Base-by-base conservation (phyloP, 345 rosid genomes). In the Linum lewisii region DNA sequence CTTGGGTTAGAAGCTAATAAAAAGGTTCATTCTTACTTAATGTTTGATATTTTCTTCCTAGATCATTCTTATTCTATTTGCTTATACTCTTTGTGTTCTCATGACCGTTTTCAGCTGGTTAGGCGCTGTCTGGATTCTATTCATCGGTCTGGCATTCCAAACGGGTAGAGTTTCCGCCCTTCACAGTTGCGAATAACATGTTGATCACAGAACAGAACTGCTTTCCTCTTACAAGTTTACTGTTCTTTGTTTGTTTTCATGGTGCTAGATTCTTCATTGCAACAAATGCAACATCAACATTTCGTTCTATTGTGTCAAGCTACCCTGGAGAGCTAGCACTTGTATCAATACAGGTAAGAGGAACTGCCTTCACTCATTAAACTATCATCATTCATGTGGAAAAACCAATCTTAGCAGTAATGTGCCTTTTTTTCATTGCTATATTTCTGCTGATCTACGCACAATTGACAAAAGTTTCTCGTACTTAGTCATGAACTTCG, bases 1-100 rank as follows among this genome's bases (percentile, higher is more conserved):
- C 92, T 85, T 54, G 92, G 88, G 62, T 36, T 82, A 25, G 88
- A 85, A 78, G 77, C 75, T 13, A 82, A 85, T 59, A 75, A 65
- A 64, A 85, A 81, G 88, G 92, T 82, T 25, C 55, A 37, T 45
- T 60, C 66, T 58, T 57, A 19, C 52, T 23, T 53, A 23, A 26
- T 47, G 19, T 36, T 29, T 1, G 4, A 4, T 24, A 2, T 21
- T 51, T 26, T 64, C 20, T 19, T 36, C 7, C 32, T 23, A 44
- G 25, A 7, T 56, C 7, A 7, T 24, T 26, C n/a, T 25, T 56
- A 7, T 19, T 11, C 9, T 51, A 54, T 2, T 19, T 3, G 18
- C 21, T 51, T 16, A 56, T 5, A 58, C 52, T 57, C 49, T 58
- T 57, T 52, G 47, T 38, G n/a, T 55, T 65, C 18, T 51, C 57